Evolutionary conservation across 2,329 filamentous ascomycete genomes (phyloP).

Genomic region (Pseudogymnoascus sp.): DNA sequence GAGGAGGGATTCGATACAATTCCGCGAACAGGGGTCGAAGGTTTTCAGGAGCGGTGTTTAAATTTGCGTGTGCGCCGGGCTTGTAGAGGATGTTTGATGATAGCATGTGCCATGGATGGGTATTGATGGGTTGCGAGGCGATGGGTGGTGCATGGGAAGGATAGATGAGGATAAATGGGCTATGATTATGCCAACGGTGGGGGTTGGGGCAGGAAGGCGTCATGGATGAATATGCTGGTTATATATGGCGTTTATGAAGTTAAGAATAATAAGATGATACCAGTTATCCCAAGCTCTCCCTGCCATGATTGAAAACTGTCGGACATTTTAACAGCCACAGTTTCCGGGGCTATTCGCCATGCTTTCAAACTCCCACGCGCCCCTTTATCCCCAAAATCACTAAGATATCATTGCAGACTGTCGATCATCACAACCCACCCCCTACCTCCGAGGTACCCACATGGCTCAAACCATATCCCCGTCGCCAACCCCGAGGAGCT

Average conservation of each 20-base stretch:
- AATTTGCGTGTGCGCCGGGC: slow-evolving; percentile 5
- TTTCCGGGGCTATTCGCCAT: not conserved
- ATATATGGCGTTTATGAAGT: not conserved
- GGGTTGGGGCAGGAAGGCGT: not conserved
- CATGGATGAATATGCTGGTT: not conserved
- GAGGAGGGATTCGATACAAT: slow-evolving; percentile 76
- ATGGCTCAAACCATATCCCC: not conserved
- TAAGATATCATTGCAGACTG: not conserved
- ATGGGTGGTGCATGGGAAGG: not conserved
- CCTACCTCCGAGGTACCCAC: not conserved
- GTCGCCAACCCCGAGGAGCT: not conserved
- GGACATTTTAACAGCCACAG: not conserved
- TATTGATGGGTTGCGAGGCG: not conserved
- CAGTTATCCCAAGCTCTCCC: not conserved
- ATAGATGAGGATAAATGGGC: not conserved
- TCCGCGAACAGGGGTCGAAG: slow-evolving; percentile 66
- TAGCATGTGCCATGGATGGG: not conserved
- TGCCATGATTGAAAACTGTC: not conserved
- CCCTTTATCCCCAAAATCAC: not conserved
- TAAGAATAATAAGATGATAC: not conserved
- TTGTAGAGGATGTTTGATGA: not conserved
- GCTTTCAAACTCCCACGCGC: not conserved
- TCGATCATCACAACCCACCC: not conserved
- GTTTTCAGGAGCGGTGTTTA: slow-evolving; percentile 66
- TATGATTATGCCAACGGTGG: not conserved